These are phyloP conservation scores for Trichosporon coremiiforme DNA, from an alignment of 1,284 basidiomycete species.

Conservation along the genomic window DNA sequence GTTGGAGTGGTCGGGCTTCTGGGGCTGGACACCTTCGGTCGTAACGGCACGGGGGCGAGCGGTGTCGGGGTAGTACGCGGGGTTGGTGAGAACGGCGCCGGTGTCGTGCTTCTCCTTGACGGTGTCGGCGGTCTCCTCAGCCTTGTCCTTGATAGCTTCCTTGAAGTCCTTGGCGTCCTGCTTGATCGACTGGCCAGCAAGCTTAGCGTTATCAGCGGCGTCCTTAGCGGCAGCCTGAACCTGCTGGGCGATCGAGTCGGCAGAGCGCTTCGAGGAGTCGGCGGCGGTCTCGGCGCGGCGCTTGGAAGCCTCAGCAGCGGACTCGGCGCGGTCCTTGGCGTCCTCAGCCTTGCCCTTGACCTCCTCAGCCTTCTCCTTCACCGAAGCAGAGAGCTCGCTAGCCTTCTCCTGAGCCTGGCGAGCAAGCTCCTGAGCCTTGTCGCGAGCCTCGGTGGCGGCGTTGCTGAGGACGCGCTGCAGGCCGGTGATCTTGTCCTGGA, in stretches of 20 bases:
- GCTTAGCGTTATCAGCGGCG: slow-evolving; percentile 36
- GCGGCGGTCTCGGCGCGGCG: slow-evolving; percentile 19
- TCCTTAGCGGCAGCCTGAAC: slow-evolving; percentile 25
- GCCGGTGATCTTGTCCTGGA: slow-evolving; percentile 15
- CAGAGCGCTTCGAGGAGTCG: slow-evolving; percentile 29
- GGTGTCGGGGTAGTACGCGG: slow-evolving; percentile 46
- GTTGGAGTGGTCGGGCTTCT: slow-evolving; percentile 46
- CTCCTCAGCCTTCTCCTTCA: slow-evolving; percentile 31
- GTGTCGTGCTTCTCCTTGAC: slow-evolving; percentile 29
- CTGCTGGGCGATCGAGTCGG: slow-evolving; percentile 37
- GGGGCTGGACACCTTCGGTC: slow-evolving; percentile 52
- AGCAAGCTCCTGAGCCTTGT: slow-evolving; percentile 25
- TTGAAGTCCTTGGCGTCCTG: slow-evolving; percentile 40
- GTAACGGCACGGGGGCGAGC: slow-evolving; percentile 47
- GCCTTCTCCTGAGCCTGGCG: slow-evolving; percentile 21
- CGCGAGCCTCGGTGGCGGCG: slow-evolving; percentile 39
- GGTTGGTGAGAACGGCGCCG: slow-evolving; percentile 35
- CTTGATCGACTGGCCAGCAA: slow-evolving; percentile 35
- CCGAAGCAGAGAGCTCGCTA: slow-evolving; percentile 40
- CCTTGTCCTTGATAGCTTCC: slow-evolving; percentile 28
- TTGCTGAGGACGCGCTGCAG: slow-evolving; percentile 12
- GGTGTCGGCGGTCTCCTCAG: slow-evolving; percentile 33
- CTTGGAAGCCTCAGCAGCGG: slow-evolving; percentile 35
- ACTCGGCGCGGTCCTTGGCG: slow-evolving; percentile 30
- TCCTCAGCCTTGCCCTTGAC: slow-evolving; percentile 34